phyloP scores from a whole-genome alignment of 768 basidiomycete species.

The Chalciporus sphaerocephalus region DNA sequence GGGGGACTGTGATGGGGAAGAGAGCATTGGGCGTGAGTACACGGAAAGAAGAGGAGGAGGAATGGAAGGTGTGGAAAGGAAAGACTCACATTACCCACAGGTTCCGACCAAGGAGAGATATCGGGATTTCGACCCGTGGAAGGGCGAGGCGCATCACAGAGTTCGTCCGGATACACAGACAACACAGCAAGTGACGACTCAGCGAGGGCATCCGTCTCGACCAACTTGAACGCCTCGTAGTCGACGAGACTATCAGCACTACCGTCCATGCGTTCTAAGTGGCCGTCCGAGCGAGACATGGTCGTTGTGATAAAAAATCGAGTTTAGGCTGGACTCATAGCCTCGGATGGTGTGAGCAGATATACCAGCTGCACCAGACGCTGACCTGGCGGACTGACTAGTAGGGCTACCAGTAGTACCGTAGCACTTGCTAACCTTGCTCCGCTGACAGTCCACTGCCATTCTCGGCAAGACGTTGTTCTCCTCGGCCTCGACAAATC shows the following conservation, averaged over 20 bases:
- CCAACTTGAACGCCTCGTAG: constrained; percentile 12
- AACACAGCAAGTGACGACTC: not conserved
- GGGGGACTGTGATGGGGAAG: not conserved
- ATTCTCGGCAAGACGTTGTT: too few species aligned
- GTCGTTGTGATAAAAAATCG: not conserved
- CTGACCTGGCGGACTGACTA: too few species aligned
- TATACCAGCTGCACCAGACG: not conserved
- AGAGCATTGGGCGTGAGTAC: constrained; percentile 9
- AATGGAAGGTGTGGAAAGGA: not conserved
- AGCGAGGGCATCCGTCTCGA: constrained; percentile 5
- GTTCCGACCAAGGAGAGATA: constrained; percentile 22
- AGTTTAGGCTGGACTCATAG: not conserved
- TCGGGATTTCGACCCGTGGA: constrained; percentile 5
- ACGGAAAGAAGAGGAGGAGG: not conserved
- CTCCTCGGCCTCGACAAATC: too few species aligned
- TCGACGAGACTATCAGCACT: not conserved
- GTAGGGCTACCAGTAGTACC: too few species aligned
- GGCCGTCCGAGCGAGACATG: constrained; percentile 16
- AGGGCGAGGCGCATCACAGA: not conserved
- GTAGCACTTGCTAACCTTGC: too few species aligned
- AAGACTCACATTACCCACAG: constrained; percentile 6
- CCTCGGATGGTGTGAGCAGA: not conserved
- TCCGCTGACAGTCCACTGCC: too few species aligned
- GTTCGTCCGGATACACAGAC: constrained; percentile 14
- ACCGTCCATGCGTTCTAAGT: not conserved